Percentiles rank a stretch among this genome's conserved stretches.
Evolutionary conservation across 2,329 filamentous ascomycete genomes (phyloP).

Genomic region (Talaromyces atroroseus): DNA sequence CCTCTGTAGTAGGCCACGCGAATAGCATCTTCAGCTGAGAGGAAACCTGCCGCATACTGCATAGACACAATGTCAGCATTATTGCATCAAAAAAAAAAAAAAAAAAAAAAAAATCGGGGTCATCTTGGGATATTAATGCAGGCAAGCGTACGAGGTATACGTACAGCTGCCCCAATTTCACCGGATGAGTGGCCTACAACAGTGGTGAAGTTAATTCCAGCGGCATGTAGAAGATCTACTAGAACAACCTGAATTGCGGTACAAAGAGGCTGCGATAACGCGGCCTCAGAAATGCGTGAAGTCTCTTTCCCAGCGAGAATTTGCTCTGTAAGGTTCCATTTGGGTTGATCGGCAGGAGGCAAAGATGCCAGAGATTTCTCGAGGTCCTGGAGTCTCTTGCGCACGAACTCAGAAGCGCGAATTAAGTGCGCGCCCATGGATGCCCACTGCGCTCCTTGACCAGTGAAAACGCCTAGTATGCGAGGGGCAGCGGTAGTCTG

Average conservation of each 20-base stretch:
- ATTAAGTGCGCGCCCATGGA: slow-evolving; percentile 26
- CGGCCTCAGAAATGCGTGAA: slow-evolving; percentile 7
- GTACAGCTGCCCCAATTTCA: slow-evolving; percentile 44
- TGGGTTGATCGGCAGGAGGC: not conserved
- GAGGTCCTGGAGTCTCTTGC: not conserved
- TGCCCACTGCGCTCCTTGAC: slow-evolving; percentile 33
- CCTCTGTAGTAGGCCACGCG: slow-evolving; percentile 38
- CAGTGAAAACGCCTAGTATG: slow-evolving; percentile 29
- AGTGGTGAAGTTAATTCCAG: slow-evolving; percentile 26
- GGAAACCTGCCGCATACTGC: slow-evolving; percentile 37
- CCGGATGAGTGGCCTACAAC: slow-evolving; percentile 45
- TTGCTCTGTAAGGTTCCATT: not conserved
- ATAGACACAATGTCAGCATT: too few species aligned
- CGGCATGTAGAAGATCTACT: slow-evolving; percentile 16
- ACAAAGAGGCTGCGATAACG: slow-evolving; percentile 17
- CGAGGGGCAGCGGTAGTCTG: not conserved
- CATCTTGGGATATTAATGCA: too few species aligned
- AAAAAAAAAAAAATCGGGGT: too few species aligned
- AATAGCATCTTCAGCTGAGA: slow-evolving; percentile 35
- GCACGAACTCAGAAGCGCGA: slow-evolving; percentile 13
- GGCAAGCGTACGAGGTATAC: too few species aligned
- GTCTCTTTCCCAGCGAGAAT: slow-evolving; percentile 17
- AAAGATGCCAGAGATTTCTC: slow-evolving; percentile 19
- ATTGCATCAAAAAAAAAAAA: too few species aligned
- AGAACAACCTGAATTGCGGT: slow-evolving; percentile 19